These are phyloP conservation scores for Mrakia frigida DNA, from an alignment of 768 basidiomycete genomes.

Conservation along the genomic window DNA sequence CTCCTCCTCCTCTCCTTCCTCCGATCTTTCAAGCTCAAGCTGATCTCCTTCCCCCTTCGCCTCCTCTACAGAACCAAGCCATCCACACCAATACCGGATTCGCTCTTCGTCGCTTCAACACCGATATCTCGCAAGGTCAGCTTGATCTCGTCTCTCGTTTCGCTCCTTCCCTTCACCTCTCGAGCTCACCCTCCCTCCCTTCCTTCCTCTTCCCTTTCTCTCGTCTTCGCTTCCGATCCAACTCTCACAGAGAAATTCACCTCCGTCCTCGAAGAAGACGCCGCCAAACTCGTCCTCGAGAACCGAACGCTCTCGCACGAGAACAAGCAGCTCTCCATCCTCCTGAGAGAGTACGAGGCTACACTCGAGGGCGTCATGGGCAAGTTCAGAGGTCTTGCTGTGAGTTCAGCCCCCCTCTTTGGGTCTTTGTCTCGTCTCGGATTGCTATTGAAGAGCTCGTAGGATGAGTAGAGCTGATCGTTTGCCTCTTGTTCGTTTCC, in stretches of 20 bases:
- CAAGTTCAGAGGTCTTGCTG: constrained; percentile 87
- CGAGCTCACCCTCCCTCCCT: not conserved
- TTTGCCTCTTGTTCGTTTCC: not conserved
- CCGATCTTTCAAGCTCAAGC: not conserved
- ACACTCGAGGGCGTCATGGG: constrained; percentile 95
- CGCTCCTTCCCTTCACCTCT: not conserved
- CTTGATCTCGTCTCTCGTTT: not conserved
- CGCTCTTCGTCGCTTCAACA: constrained; percentile 74
- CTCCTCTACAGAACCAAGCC: constrained; percentile 60
- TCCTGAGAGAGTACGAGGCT: constrained; percentile 89
- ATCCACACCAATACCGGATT: constrained; percentile 66
- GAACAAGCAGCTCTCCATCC: constrained; percentile 82
- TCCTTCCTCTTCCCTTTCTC: not conserved
- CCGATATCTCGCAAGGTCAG: constrained; percentile 61
- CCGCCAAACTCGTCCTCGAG: constrained; percentile 85
- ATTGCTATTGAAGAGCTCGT: not conserved
- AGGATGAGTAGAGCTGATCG: not conserved
- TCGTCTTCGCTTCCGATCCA: not conserved
- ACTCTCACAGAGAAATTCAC: constrained; percentile 83
- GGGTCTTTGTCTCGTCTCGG: not conserved
- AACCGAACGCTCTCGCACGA: constrained; percentile 88
- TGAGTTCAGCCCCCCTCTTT: constrained; percentile 46
- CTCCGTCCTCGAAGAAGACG: constrained; percentile 82
- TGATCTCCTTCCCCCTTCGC: not conserved
- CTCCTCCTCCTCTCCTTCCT: not conserved